A percentile compares a stretch with the other conserved stretches of the same genome.
Evolutionary conservation across 208 protist species (phyloP).

Genomic region (Trypanosoma boissoni): DNA sequence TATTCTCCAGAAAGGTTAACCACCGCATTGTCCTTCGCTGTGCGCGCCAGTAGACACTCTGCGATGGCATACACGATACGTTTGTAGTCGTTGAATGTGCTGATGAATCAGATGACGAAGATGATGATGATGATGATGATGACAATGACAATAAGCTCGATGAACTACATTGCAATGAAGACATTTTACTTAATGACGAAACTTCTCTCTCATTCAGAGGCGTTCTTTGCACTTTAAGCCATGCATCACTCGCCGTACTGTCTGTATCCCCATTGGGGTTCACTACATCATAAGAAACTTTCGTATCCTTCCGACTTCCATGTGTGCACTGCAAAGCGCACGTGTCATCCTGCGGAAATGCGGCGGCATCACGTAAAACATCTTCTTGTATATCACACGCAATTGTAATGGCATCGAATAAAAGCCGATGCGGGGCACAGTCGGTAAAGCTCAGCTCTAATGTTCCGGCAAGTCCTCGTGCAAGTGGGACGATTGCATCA

Average conservation of each 20-base stretch:
- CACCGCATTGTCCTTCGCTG: conserved; percentile 1
- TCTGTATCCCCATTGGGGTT: too few relatives aligned
- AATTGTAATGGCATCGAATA: conserved; percentile 24
- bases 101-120: not conserved
- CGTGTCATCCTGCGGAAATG: not conserved
- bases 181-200: too few relatives aligned
- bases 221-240: too few relatives aligned
- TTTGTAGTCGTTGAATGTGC: not conserved
- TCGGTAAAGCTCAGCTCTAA: conserved; percentile 23
- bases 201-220: too few relatives aligned
- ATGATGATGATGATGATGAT: not conserved
- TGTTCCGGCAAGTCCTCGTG: conserved; percentile 14
- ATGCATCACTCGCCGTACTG: too few relatives aligned
- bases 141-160: not conserved
- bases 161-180: too few relatives aligned
- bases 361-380: conserved; percentile 9
- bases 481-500: conserved; percentile 7
- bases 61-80: not conserved
- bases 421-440: conserved; percentile 16
- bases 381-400: conserved; percentile 25
- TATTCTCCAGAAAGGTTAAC: conserved; percentile 8
- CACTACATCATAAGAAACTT: too few relatives aligned
- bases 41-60: conserved; percentile 20
- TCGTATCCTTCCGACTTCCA: too few relatives aligned
- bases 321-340: too few relatives aligned